A percentile compares a stretch with the other conserved stretches of the same genome.
phyloP scores from a whole-genome alignment of 2,329 filamentous ascomycete genomes.

The Paraconiothyrium sp. region DNA sequence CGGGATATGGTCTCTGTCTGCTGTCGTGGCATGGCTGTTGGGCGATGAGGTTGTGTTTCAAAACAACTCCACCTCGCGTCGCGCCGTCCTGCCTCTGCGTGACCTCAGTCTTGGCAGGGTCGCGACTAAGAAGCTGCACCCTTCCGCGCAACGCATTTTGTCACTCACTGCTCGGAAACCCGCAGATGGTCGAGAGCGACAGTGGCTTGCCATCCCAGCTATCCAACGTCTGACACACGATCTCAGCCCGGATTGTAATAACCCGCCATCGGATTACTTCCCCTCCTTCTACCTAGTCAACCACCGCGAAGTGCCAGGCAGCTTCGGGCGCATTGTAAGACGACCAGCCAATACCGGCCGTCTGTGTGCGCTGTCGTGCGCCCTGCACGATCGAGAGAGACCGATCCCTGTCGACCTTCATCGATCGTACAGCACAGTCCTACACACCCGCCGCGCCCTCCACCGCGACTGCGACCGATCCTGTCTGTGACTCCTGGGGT shows the following conservation, averaged over 20 bases:
- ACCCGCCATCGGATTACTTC: background rate
- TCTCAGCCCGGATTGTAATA: background rate
- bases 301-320: background rate
- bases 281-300: constrained; percentile 1
- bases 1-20: background rate
- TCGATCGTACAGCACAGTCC: constrained; percentile 12
- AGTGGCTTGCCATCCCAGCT: background rate
- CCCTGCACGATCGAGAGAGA: constrained; percentile 12
- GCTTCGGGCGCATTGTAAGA: background rate
- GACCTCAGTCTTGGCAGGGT: constrained; percentile 6
- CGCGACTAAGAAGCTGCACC: background rate
- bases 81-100: background rate
- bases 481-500: background rate
- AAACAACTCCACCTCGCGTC: constrained; percentile 1
- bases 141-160: background rate
- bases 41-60: constrained; percentile 7
- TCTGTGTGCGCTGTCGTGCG: background rate
- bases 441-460: background rate
- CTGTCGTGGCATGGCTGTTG: constrained; percentile 13
- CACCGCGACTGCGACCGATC: too few relatives aligned
- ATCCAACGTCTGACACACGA: background rate
- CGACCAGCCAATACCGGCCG: constrained; percentile 7
- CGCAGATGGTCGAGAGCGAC: background rate
- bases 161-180: background rate
- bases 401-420: constrained; percentile 12